A percentile compares a stretch with the other conserved stretches of the same genome.
These are phyloP conservation scores for Curvularia sp. DNA, from an alignment of 2,329 filamentous ascomycete species.

Conservation along the genomic window DNA sequence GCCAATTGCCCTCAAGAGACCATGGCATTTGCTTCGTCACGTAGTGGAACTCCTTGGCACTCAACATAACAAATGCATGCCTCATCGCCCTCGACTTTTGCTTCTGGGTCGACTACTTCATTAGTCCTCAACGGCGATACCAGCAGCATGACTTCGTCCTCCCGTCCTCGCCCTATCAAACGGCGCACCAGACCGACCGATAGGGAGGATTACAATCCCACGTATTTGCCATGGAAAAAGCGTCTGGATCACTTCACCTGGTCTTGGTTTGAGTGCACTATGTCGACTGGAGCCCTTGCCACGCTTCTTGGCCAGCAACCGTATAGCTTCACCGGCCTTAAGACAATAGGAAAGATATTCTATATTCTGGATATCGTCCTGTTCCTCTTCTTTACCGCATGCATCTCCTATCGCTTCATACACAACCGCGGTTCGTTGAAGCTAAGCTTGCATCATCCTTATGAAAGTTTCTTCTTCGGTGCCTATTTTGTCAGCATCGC, in stretches of 20 bases:
- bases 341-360: constrained; percentile 68
- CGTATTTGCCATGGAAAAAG: constrained; percentile 24
- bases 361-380: constrained; percentile 72
- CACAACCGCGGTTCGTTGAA: constrained; percentile 59
- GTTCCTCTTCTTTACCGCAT: constrained; percentile 63
- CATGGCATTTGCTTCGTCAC: constrained; percentile 8
- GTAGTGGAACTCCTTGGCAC: neutral
- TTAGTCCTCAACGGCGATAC: neutral
- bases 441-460: constrained; percentile 65
- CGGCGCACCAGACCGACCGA: constrained; percentile 12
- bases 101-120: neutral
- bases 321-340: constrained; percentile 68
- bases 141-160: constrained; percentile 14
- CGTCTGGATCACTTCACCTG: constrained; percentile 46
- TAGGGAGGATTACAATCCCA: constrained; percentile 18
- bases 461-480: constrained; percentile 75
- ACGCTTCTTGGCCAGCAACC: constrained; percentile 64
- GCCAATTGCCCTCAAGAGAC: constrained; percentile 20
- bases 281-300: constrained; percentile 75
- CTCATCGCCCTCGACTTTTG: neutral
- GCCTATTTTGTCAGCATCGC: constrained; percentile 70
- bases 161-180: constrained; percentile 12
- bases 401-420: constrained; percentile 66
- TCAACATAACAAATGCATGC: constrained; percentile 4
- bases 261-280: constrained; percentile 75